Evolutionary conservation across 2,329 filamentous ascomycete genomes (phyloP).

Genomic region (Sporothrix luriei): DNA sequence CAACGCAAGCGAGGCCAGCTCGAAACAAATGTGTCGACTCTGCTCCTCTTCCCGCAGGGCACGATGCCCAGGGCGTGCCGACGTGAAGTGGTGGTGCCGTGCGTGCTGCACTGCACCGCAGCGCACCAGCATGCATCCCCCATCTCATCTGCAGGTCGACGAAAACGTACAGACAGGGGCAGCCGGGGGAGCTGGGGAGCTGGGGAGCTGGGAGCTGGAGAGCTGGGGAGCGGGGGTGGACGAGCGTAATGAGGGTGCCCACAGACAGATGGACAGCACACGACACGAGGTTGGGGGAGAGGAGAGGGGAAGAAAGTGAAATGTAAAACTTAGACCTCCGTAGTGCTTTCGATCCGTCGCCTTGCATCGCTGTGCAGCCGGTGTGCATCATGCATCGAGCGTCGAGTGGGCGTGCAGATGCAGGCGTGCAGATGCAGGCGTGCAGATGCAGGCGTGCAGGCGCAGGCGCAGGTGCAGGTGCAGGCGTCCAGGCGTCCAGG

Average conservation of each 20-base stretch:
- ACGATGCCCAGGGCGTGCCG: background rate
- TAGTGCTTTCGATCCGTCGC: background rate
- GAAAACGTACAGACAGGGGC: slow-evolving; percentile 22
- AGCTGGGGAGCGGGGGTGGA: background rate
- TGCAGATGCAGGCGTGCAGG: background rate
- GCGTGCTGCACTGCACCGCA: slow-evolving; percentile 11
- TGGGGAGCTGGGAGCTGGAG: too few species aligned
- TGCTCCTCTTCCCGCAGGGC: background rate
- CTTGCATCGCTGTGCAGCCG: background rate
- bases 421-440: background rate
- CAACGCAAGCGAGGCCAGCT: slow-evolving; percentile 10
- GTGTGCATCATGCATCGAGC: background rate
- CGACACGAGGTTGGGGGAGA: background rate
- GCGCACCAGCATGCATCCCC: slow-evolving; percentile 1
- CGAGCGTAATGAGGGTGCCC: background rate
- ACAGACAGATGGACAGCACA: background rate
- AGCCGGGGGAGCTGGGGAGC: background rate
- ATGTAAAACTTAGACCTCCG: too few species aligned
- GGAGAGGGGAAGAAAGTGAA: background rate
- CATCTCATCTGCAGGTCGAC: slow-evolving; percentile 32
- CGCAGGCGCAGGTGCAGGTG: too few species aligned
- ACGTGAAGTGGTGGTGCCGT: background rate
- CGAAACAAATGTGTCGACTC: background rate
- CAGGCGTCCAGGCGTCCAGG: too few species aligned
- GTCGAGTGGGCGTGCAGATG: background rate